These are phyloP conservation scores for Pichia norvegensis DNA, from an alignment of 1,139 yeast genomes.

Conservation along the genomic window DNA sequence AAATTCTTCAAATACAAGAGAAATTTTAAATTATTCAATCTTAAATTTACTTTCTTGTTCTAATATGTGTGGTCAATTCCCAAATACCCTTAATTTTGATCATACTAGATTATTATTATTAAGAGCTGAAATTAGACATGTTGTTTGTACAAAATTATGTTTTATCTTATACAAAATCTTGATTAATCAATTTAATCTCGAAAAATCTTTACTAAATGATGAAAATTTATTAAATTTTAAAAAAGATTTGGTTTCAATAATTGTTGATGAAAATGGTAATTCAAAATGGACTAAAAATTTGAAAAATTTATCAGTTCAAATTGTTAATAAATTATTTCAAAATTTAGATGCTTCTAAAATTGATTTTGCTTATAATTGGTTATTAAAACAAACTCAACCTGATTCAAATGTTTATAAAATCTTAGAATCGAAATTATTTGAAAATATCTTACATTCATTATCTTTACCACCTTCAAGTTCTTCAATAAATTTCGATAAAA, in stretches of 20 bases:
- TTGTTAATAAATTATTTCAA: slow-evolving; percentile 33
- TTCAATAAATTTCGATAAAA: neutral
- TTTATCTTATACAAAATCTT: slow-evolving; percentile 51
- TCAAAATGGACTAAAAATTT: slow-evolving; percentile 87
- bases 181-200: slow-evolving; percentile 20
- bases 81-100: slow-evolving; percentile 81
- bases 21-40: slow-evolving; percentile 38
- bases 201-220: slow-evolving; percentile 24
- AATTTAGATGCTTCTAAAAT: slow-evolving; percentile 34
- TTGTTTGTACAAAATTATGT: slow-evolving; percentile 74
- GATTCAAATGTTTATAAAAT: slow-evolving; percentile 69
- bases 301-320: slow-evolving; percentile 62
- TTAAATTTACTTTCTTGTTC: slow-evolving; percentile 66
- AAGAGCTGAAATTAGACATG: slow-evolving; percentile 79
- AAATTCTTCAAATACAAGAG: slow-evolving; percentile 29
- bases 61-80: slow-evolving; percentile 76
- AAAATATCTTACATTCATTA: slow-evolving; percentile 31
- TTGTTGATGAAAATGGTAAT: slow-evolving; percentile 79
- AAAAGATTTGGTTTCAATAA: slow-evolving; percentile 66
- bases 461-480: slow-evolving; percentile 1
- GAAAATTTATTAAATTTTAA: slow-evolving; percentile 26
- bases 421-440: slow-evolving; percentile 62
- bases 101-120: slow-evolving; percentile 69
- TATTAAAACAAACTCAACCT: slow-evolving; percentile 80
- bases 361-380: slow-evolving; percentile 72